Conservation (phyloP, 2,329 filamentous ascomycete genomes). For the Fusarium penzigii region DNA sequence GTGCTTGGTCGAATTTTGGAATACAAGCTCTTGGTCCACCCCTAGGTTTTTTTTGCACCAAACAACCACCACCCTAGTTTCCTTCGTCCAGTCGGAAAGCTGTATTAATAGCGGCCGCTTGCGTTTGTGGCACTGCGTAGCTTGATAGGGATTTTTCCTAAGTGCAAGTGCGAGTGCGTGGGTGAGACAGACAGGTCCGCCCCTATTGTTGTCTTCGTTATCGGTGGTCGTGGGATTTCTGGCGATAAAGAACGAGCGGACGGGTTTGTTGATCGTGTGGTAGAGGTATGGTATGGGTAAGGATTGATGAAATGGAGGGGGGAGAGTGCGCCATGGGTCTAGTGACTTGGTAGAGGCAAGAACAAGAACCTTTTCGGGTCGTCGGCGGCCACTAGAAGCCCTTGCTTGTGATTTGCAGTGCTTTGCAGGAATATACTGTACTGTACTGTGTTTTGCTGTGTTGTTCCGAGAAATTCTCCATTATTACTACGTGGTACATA, state of each 20-base stretch:
- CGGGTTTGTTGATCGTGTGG: too few species aligned
- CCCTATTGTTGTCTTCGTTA: too few species aligned
- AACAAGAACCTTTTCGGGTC: neutral
- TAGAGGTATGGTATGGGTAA: too few species aligned
- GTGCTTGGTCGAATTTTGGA: conserved; percentile 21
- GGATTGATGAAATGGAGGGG: too few species aligned
- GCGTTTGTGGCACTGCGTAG: too few species aligned
- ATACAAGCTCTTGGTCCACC: conserved; percentile 23
- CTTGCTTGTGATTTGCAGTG: neutral
- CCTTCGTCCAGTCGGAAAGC: neutral
- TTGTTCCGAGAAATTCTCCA: neutral
- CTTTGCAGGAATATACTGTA: neutral
- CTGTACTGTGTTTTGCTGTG: neutral
- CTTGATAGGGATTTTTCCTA: too few species aligned
- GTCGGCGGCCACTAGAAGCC: neutral
- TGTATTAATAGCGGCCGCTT: neutral
- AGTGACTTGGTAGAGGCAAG: neutral
- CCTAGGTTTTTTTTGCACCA: conserved; percentile 20
- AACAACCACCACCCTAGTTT: neutral
- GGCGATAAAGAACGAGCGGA: too few species aligned
- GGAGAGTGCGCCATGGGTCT: too few species aligned
- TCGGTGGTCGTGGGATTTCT: too few species aligned
- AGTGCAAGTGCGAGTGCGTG: too few species aligned
- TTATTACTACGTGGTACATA: too few species aligned
- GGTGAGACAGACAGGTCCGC: too few species aligned